A percentile compares a stretch with the other conserved stretches of the same genome.
Evolutionary conservation across 306 rosid species (phyloP).

Genomic region (Potentilla sterilis): DNA sequence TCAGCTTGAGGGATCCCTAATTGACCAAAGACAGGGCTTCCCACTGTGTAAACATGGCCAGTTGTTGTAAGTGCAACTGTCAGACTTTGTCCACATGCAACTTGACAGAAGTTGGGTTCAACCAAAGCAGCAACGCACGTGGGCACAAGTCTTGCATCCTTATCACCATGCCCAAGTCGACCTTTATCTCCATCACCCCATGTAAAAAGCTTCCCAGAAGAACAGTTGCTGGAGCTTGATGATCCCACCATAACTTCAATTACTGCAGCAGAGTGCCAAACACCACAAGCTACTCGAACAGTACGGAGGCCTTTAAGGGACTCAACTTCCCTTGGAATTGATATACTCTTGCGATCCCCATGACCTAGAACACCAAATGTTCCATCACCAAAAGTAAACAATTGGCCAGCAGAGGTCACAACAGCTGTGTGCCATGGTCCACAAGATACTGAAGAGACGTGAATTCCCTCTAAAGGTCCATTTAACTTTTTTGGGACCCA

Average conservation of each 20-base stretch:
- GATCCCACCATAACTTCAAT: slow-evolving; percentile 89
- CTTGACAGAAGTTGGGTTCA: slow-evolving; percentile 82
- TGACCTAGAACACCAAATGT: slow-evolving; percentile 98
- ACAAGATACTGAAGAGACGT: slow-evolving; percentile 83
- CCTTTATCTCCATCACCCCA: slow-evolving; percentile 99
- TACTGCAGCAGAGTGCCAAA: slow-evolving; percentile 99
- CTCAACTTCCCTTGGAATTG: slow-evolving; percentile 91
- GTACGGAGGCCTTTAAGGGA: slow-evolving; percentile 96
- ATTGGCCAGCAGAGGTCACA: slow-evolving; percentile 88
- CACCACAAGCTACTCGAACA: slow-evolving; percentile 92
- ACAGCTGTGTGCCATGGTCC: slow-evolving; percentile 99
- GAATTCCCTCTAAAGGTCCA: slow-evolving; percentile 92
- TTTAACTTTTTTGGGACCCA: slow-evolving; percentile 91
- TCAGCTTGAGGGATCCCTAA: slow-evolving; percentile 78
- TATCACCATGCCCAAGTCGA: slow-evolving; percentile 95
- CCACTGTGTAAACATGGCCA: slow-evolving; percentile 90
- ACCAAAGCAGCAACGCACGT: slow-evolving; percentile 83
- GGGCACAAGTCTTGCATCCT: slow-evolving; percentile 86
- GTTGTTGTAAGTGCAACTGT: slow-evolving; percentile 84
- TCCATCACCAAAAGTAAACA: slow-evolving; percentile 96
- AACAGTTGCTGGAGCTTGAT: slow-evolving; percentile 75
- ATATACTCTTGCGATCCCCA: slow-evolving; percentile 72
- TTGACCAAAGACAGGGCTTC: slow-evolving; percentile 95
- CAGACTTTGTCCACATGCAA: slow-evolving; percentile 91
- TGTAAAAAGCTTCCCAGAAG: slow-evolving; percentile 94